These are phyloP conservation scores for Astrocystis sublimbata DNA, from an alignment of 495 filamentous ascomycete genomes.

Conservation along the genomic window DNA sequence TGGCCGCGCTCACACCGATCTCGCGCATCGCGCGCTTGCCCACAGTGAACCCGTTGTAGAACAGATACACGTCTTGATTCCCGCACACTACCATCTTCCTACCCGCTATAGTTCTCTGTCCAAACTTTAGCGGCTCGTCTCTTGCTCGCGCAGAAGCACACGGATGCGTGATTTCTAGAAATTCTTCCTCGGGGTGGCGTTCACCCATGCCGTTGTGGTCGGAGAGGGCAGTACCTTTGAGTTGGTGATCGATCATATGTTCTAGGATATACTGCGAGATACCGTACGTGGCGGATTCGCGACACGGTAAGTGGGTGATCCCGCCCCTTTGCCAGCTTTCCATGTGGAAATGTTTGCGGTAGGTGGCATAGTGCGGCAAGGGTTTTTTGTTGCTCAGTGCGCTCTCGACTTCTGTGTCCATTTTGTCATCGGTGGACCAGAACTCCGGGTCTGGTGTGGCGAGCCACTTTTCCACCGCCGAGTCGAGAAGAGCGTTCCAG, in stretches of 20 bases:
- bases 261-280: slow-evolving; percentile 30
- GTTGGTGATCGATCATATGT: slow-evolving; percentile 36
- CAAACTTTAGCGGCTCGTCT: background rate
- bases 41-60: slow-evolving; percentile 38
- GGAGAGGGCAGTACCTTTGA: slow-evolving; percentile 29
- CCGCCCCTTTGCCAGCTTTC: background rate
- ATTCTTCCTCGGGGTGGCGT: slow-evolving; percentile 22
- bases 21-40: slow-evolving; percentile 32
- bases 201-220: slow-evolving; percentile 35
- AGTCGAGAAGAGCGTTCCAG: slow-evolving; percentile 35
- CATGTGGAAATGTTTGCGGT: background rate
- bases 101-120: background rate
- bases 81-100: slow-evolving; percentile 24
- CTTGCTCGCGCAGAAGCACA: slow-evolving; percentile 14
- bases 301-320: slow-evolving; percentile 22
- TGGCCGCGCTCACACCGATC: slow-evolving; percentile 34
- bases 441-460: slow-evolving; percentile 24
- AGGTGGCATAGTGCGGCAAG: background rate
- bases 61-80: slow-evolving; percentile 34
- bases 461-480: slow-evolving; percentile 31
- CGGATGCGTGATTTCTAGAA: slow-evolving; percentile 31
- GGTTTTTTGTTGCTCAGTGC: slow-evolving; percentile 14
- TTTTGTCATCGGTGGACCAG: slow-evolving; percentile 12
- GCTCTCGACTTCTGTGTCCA: slow-evolving; percentile 22
- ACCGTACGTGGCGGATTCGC: slow-evolving; percentile 34